Evolutionary conservation across 345 rosid genomes (phyloP).

Genomic region (Streptanthus diversifolius): DNA sequence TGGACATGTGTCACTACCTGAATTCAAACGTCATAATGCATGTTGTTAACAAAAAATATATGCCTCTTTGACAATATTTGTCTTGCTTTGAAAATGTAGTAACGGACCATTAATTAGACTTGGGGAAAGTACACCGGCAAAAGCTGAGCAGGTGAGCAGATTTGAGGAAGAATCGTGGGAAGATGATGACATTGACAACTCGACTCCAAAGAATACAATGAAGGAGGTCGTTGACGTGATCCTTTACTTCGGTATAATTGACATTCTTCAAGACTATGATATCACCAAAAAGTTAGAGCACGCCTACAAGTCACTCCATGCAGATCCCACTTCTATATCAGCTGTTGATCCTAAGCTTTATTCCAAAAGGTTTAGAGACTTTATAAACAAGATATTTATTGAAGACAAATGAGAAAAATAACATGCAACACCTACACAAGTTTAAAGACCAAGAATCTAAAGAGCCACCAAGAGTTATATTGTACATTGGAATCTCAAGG

Average conservation of each 20-base stretch:
- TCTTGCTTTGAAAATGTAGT: constrained; percentile 15
- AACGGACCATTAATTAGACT: constrained; percentile 50
- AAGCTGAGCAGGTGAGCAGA: constrained; percentile 46
- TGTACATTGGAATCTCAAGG: constrained; percentile 4
- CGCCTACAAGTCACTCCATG: constrained; percentile 63
- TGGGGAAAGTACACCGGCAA: constrained; percentile 56
- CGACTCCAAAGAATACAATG: constrained; percentile 15
- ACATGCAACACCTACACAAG: constrained; percentile 6
- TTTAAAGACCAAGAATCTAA: constrained; percentile 8
- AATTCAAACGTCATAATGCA: not conserved
- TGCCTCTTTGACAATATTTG: not conserved
- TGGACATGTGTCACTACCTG: not conserved
- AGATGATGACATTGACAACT: constrained; percentile 28
- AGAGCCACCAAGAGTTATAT: not conserved
- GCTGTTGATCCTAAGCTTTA: constrained; percentile 70
- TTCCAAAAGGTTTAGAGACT: constrained; percentile 58
- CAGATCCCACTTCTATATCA: constrained; percentile 57
- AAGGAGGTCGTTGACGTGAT: constrained; percentile 49
- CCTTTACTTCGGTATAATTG: constrained; percentile 60
- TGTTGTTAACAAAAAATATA: not conserved
- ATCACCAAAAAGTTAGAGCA: constrained; percentile 66
- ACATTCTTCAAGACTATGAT: constrained; percentile 63
- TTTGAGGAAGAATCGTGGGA: constrained; percentile 34
- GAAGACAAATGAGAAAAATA: constrained; percentile 41
- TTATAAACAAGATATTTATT: constrained; percentile 50